These are phyloP conservation scores for Primulina eburnea DNA, from an alignment of 257 asterid species.

Conservation along the genomic window DNA sequence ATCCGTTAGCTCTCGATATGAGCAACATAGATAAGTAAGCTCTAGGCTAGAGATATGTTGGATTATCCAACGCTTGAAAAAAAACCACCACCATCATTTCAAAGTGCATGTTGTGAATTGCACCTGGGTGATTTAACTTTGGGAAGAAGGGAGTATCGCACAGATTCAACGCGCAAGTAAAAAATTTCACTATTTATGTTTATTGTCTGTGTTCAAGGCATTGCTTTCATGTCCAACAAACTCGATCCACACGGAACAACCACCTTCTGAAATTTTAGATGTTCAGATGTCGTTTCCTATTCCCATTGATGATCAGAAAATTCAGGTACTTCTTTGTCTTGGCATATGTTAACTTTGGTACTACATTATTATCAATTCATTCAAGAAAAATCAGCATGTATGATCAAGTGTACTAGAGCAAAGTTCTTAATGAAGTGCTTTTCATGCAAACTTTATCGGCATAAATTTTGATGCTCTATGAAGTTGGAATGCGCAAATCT, in stretches of 20 bases:
- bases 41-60: constrained; percentile 13
- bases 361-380: too few relatives aligned
- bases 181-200: too few relatives aligned
- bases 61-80: not conserved
- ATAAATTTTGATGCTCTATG: too few relatives aligned
- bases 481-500: too few relatives aligned
- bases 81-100: not conserved
- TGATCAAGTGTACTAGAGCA: too few relatives aligned
- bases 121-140: not conserved
- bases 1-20: not conserved
- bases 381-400: too few relatives aligned
- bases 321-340: constrained; percentile 34
- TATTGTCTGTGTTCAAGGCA: constrained; percentile 41
- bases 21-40: constrained; percentile 10
- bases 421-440: too few relatives aligned
- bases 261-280: constrained; percentile 49
- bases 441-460: too few relatives aligned
- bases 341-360: too few relatives aligned
- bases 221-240: constrained; percentile 69
- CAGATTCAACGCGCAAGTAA: too few relatives aligned
- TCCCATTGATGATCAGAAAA: constrained; percentile 47
- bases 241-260: constrained; percentile 60
- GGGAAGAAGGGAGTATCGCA: not conserved
- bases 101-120: not conserved
- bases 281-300: constrained; percentile 60